phyloP scores from a whole-genome alignment of 164 flowering plant species.

The Buxus sempervirens region DNA sequence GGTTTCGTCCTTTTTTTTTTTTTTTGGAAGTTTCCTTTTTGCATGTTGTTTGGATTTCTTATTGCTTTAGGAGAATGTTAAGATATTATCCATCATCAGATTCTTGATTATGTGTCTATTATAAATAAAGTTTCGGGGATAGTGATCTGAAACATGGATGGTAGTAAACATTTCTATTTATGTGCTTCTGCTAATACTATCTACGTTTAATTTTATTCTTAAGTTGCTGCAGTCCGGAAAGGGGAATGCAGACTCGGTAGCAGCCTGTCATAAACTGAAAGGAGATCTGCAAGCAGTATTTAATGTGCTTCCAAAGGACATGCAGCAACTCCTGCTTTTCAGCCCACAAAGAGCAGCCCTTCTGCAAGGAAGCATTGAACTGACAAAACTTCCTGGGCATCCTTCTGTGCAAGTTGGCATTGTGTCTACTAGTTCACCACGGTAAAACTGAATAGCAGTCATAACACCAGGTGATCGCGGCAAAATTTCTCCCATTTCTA shows the following conservation, averaged over 20 bases:
- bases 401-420: constrained; percentile 21
- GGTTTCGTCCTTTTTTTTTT: no score
- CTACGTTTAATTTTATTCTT: background rate
- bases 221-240: constrained; percentile 49
- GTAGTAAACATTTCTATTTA: no score
- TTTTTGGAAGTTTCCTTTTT: no score
- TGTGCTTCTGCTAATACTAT: no score
- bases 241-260: constrained; percentile 38
- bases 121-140: no score
- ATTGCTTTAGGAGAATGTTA: no score
- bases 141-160: no score
- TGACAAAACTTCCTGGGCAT: constrained; percentile 32
- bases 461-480: background rate
- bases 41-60: no score
- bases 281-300: constrained; percentile 67
- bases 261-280: constrained; percentile 59
- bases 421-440: background rate
- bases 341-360: constrained; percentile 77
- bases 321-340: constrained; percentile 78
- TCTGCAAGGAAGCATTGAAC: constrained; percentile 41
- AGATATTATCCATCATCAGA: no score
- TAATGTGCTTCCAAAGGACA: constrained; percentile 75
- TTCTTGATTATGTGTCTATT: no score
- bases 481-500: background rate
- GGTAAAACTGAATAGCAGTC: constrained; percentile 1